Evolutionary conservation across 129 eudicot genomes (phyloP), one percentile per base, ranked within the genome.

Genomic region (Daucus carota): DNA sequence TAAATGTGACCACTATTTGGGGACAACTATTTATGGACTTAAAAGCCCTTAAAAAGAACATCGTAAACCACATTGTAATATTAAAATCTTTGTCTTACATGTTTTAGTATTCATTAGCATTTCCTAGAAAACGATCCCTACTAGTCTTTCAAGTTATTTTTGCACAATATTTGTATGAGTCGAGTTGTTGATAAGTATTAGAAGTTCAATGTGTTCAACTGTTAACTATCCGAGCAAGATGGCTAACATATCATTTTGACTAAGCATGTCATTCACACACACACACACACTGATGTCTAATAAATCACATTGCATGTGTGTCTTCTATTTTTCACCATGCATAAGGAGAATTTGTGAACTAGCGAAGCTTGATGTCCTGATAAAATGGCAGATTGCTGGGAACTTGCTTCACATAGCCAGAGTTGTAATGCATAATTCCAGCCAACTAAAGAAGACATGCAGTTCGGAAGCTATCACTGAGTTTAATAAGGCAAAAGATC

Each of bases 401-500:
- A 90, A 90, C 84, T 82, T 88, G 88, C 84, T 93, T 76, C 78
- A 83, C 80, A 54, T 93, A 78, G 97, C 91, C 78, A 85, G 88
- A 82, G 83, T 93, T 75, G 86, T 87, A 77, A 81, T 84, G 77
- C 88, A 87, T 52, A 80, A 80, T 20, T 73, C 74, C 72, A 75
- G 74, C 67, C 82, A 84, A 80, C 71, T 79, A 76, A 81, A 69
- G 75, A 80, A 73, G 70, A 73, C 70, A 7, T 63, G 82, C 82
- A 47, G 48, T 65, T 78, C 89, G 70, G 75, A 85, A 78, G 91
- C 87, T 71, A 76, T 83, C 48, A 72, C 80, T 69, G 86, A 87
- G 81, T 84, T 90, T 85, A 88, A 86, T 20, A 75, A 74, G 31
- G 90, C 95, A 83, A 84, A 83, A 78, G 85, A 79, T 75, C 91